These are phyloP conservation scores for Rhynchospora pubera DNA, from an alignment of 176 grass and related monocot species.

Conservation along the genomic window DNA sequence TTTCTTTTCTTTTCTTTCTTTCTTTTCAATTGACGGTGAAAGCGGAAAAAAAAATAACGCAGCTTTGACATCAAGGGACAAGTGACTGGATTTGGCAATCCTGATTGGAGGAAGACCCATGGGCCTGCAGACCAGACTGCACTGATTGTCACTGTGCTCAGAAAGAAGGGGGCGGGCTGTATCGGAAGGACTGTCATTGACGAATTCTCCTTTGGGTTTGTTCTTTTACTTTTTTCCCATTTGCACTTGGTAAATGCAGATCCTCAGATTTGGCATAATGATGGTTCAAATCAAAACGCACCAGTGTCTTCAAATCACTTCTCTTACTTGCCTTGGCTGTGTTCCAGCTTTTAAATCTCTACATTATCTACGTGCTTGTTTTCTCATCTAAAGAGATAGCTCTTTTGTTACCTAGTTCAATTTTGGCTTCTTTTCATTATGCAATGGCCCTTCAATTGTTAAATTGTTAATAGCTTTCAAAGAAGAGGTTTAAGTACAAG, in stretches of 20 bases:
- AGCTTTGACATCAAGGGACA: constrained; percentile 81
- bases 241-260: not conserved
- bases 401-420: not conserved
- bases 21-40: constrained; percentile 7
- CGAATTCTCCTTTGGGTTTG: constrained; percentile 82
- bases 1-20: not conserved
- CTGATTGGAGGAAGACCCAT: constrained; percentile 89
- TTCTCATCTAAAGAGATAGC: not conserved
- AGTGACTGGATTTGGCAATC: constrained; percentile 86
- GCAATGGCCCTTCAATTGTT: not conserved
- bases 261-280: not conserved
- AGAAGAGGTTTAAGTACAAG: not conserved
- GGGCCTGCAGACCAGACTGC: constrained; percentile 42
- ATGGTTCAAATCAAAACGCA: not conserved
- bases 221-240: constrained; percentile 4
- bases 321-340: not conserved
- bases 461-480: no score
- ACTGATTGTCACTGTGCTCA: constrained; percentile 45
- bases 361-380: not conserved
- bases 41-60: not conserved
- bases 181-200: constrained; percentile 84
- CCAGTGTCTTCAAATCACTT: not conserved
- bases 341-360: not conserved
- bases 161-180: constrained; percentile 60
- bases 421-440: not conserved